phyloP scores from a whole-genome alignment of 805 yeast genomes.

The Vanderwaltozyma tropicalis region DNA sequence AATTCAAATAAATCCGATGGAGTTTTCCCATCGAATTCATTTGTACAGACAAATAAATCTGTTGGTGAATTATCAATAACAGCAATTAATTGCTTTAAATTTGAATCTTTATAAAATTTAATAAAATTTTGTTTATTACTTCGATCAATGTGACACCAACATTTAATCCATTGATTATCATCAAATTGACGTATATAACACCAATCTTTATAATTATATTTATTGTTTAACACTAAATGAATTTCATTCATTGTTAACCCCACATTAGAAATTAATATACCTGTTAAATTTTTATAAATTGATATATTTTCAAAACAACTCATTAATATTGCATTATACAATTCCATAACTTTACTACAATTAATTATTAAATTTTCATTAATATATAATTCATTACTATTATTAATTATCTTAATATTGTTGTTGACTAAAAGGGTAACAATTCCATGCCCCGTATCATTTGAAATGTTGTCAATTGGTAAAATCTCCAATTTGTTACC shows the following conservation, averaged over 20 bases:
- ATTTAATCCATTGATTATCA: slow-evolving; percentile 22
- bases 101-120: slow-evolving; percentile 22
- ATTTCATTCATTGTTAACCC: slow-evolving; percentile 20
- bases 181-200: slow-evolving; percentile 19
- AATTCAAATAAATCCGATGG: slow-evolving; percentile 2
- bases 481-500: too few species aligned
- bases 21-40: not conserved
- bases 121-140: slow-evolving; percentile 20
- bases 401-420: too few species aligned
- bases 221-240: slow-evolving; percentile 18
- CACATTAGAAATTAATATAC: slow-evolving; percentile 1
- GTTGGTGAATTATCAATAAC: slow-evolving; percentile 23
- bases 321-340: not conserved
- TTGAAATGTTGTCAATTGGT: too few species aligned
- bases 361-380: too few species aligned
- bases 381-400: too few species aligned
- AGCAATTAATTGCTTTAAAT: slow-evolving; percentile 20
- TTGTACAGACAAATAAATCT: slow-evolving; percentile 17
- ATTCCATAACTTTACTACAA: too few species aligned
- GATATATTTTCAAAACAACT: not conserved
- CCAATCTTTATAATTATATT: slow-evolving; percentile 27
- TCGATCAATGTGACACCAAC: slow-evolving; percentile 27
- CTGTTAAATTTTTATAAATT: slow-evolving; percentile 1
- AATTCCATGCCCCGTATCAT: too few species aligned
- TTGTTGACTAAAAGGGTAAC: too few species aligned